Conservation (phyloP, 176 grass and related monocot genomes). For the Cenchrus fungigraminus region DNA sequence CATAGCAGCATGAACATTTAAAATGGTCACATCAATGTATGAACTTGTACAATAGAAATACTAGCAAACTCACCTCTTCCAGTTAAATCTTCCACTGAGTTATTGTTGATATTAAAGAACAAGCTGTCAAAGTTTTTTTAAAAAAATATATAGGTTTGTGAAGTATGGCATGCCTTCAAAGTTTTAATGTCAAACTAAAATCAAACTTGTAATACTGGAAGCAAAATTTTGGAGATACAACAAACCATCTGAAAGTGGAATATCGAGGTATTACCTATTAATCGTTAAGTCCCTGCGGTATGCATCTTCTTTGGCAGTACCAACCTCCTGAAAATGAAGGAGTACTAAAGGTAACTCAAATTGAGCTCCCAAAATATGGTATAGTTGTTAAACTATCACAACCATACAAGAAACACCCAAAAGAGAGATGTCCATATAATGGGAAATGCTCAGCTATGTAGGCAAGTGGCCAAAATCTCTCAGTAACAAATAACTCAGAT, state of each 20-base stretch:
- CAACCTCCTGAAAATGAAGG: constrained; percentile 70
- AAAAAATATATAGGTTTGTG: not conserved
- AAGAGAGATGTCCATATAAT: not conserved
- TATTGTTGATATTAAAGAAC: constrained; percentile 94
- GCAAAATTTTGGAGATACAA: constrained; percentile 2
- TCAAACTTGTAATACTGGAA: constrained; percentile 19
- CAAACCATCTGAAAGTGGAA: constrained; percentile 7
- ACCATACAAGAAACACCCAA: not conserved
- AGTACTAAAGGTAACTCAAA: constrained; percentile 19
- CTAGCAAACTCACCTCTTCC: constrained; percentile 58
- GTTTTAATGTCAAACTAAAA: not conserved
- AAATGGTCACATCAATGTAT: constrained; percentile 20
- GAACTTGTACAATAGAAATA: constrained; percentile 19
- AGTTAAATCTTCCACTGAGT: constrained; percentile 88
- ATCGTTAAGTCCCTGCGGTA: constrained; percentile 91
- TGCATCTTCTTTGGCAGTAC: constrained; percentile 92
- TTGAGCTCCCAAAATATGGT: constrained; percentile 6
- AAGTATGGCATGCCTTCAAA: not conserved
- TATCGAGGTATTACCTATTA: constrained; percentile 67
- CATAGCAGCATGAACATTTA: not conserved
- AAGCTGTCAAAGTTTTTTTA: constrained; percentile 49
- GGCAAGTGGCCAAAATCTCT: not conserved
- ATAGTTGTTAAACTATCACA: not conserved
- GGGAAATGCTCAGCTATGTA: not conserved
- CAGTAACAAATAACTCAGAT: not conserved